A percentile compares a stretch with the other conserved stretches of the same genome.
Evolutionary conservation across 2,329 filamentous ascomycete genomes (phyloP).

Genomic region (Alternaria angustiovoidea): DNA sequence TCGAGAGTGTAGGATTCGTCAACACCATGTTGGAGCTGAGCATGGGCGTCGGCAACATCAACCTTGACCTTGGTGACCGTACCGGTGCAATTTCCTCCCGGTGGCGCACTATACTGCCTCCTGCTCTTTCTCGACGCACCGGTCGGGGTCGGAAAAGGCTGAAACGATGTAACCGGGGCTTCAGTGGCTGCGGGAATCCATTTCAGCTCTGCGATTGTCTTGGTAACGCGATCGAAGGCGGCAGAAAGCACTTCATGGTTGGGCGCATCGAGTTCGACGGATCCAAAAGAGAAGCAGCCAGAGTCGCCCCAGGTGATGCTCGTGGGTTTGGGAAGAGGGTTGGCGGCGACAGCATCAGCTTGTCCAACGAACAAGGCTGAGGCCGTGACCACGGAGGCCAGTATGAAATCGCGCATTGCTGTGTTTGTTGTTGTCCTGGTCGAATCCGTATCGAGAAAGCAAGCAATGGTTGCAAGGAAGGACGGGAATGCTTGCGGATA

Average conservation of each 20-base stretch:
- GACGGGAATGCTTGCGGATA: not conserved
- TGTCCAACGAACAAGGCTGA: conserved; percentile 47
- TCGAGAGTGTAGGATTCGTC: conserved; percentile 65
- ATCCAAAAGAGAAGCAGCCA: conserved; percentile 56
- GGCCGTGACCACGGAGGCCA: conserved; percentile 43
- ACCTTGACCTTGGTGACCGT: conserved; percentile 57
- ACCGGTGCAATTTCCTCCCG: conserved; percentile 35
- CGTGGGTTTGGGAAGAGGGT: conserved; percentile 63
- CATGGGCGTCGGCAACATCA: conserved; percentile 55
- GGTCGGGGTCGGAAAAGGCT: conserved; percentile 59
- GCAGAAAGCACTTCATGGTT: conserved; percentile 49
- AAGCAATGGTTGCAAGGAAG: not conserved
- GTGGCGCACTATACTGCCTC: conserved; percentile 29
- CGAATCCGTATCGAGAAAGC: conserved; percentile 4
- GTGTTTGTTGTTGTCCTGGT: not conserved
- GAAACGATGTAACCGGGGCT: conserved; percentile 60
- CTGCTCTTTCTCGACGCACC: conserved; percentile 25
- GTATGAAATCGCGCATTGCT: conserved; percentile 42
- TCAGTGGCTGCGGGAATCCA: conserved; percentile 65
- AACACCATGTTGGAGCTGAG: conserved; percentile 63
- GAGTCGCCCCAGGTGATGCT: conserved; percentile 62
- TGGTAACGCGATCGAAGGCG: conserved; percentile 61
- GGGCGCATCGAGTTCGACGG: conserved; percentile 52
- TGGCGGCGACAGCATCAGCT: conserved; percentile 59
- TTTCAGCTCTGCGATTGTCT: conserved; percentile 58